Conservation (phyloP, 139 green algal species). For the Asterochloris erici region DNA sequence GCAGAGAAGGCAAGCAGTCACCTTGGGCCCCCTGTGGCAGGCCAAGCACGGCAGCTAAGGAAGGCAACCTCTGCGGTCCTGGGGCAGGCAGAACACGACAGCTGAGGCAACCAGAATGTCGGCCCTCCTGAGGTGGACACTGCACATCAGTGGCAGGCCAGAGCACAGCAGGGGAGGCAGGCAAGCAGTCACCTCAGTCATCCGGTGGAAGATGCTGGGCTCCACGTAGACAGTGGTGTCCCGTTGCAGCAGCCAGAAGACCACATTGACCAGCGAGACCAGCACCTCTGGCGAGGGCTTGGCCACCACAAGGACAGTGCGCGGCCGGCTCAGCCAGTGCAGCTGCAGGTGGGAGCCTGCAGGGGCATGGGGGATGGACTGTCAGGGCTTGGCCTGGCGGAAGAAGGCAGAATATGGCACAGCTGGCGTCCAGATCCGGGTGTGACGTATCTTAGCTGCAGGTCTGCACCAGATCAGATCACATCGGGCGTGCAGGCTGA, state of each 20-base stretch:
- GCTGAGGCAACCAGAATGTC: too few relatives aligned
- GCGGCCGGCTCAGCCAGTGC: constrained; percentile 51
- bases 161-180: neutral
- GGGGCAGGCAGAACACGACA: too few relatives aligned
- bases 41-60: too few relatives aligned
- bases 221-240: constrained; percentile 47
- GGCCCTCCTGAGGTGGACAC: too few relatives aligned
- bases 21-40: too few relatives aligned
- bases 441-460: too few relatives aligned
- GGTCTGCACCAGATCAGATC: too few relatives aligned
- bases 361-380: neutral
- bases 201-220: constrained; percentile 28
- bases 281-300: constrained; percentile 41
- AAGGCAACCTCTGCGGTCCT: too few relatives aligned
- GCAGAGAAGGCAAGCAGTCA: too few relatives aligned
- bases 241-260: constrained; percentile 42
- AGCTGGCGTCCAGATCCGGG: too few relatives aligned
- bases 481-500: too few relatives aligned
- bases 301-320: constrained; percentile 43
- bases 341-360: constrained; percentile 45
- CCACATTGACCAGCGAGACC: constrained; percentile 19
- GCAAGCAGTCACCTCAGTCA: constrained; percentile 10
- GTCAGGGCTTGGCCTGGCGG: neutral
- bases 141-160: neutral
- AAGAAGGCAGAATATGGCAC: too few relatives aligned